These are phyloP conservation scores for Handroanthus guayacan DNA, from an alignment of 257 asterid species.

Conservation along the genomic window DNA sequence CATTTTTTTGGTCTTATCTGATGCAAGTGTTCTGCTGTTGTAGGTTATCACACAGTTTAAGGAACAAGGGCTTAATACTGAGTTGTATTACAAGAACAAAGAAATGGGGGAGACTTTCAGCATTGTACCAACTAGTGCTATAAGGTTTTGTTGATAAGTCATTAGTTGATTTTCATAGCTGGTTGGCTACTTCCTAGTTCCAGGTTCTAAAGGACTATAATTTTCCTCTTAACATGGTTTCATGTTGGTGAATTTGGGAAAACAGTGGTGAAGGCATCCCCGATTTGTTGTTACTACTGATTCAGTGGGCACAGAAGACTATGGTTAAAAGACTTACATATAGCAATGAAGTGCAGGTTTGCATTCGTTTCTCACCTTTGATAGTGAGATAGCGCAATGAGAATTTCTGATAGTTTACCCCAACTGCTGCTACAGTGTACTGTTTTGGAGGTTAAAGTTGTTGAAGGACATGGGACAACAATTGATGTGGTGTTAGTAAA, in stretches of 20 bases:
- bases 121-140: conserved; percentile 97
- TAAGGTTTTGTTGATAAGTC: conserved; percentile 63
- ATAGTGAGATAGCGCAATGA: conserved; percentile 20
- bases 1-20: conserved; percentile 32
- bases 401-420: conserved; percentile 35
- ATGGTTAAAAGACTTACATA: conserved; percentile 86
- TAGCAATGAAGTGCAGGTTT: conserved; percentile 85
- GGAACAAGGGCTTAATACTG: conserved; percentile 95
- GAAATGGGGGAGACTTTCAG: conserved; percentile 86
- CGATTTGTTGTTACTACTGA: conserved; percentile 76
- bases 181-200: conserved; percentile 13
- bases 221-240: conserved; percentile 21
- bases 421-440: conserved; percentile 75
- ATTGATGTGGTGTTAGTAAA: conserved; percentile 95
- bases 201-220: conserved; percentile 9
- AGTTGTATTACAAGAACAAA: conserved; percentile 88
- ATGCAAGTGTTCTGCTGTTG: conserved; percentile 33
- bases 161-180: conserved; percentile 22
- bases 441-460: conserved; percentile 96
- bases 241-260: conserved; percentile 33
- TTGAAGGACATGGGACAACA: conserved; percentile 99
- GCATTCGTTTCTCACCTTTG: conserved; percentile 37
- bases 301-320: conserved; percentile 91
- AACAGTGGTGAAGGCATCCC: conserved; percentile 97
- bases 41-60: conserved; percentile 81